Evolutionary conservation across 192 early-diverging fungal genomes (phyloP), one percentile per base, ranked within the genome.

Genomic region (Fimicolochytrium jonesii): DNA sequence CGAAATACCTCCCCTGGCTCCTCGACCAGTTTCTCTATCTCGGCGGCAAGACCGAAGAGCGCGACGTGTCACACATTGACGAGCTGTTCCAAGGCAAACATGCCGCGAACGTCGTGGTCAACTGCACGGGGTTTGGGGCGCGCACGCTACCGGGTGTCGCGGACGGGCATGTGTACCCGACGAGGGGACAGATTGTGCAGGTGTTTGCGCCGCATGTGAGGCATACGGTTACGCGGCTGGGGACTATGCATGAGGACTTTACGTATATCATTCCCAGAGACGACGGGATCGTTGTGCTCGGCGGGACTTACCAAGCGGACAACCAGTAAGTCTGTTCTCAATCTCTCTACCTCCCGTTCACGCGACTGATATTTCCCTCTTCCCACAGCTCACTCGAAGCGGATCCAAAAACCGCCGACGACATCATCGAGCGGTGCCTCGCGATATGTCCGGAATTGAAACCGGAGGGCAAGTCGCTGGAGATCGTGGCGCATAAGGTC

Each of bases 261-360:
- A 81, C 85, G 36, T 94, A 94, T 70, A 80, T 93, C n/a, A 94
- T 94, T 53, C 92, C 91, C 3, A 78, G 91, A 13, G 77, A 78
- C 13, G 81, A 89, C 61, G 90, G 88, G 10, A 78, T 80, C 34
- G 89, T 91, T 30, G 72, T 92, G 35, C 59, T 93, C 0, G 92
- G 91, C 25, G 88, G 89, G 6, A 89, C 90, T 2, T 78, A 81
- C 63, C 71, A 81, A 37, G 58, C 60, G 13, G 37, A 61, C 53
- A 55, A 77, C 29, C 6, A 13, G 70, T 68, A 66, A 22, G 39
- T 20, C 4, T 51, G 22, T 31, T 1, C 44, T 26, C 11, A 7
- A 7, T 7, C 13, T 20, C 41, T 47, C 61, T 10, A 26, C 55
- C 41, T 7, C n/a, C 43, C 4, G 37, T 25, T 59, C 7, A 17